Evolutionary conservation across 2,329 filamentous ascomycete species (phyloP), one percentile per base, ranked within the genome.

Genomic region (Pseudogymnoascus sp.): DNA sequence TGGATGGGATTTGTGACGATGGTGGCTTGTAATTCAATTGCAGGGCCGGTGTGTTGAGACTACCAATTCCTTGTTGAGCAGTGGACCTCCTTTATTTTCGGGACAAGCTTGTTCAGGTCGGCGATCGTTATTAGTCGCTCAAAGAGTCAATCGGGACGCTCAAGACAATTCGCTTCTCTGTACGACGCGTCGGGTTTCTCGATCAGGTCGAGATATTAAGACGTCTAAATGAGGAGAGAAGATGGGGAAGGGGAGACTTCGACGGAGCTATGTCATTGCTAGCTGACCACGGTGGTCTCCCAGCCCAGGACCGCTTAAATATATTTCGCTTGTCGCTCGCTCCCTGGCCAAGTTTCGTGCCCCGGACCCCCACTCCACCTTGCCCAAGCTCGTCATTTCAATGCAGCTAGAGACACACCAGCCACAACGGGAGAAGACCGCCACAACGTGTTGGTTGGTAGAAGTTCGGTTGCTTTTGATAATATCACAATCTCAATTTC

Each of bases 401-500:
- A 48, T 48, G 42, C 42, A 48, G 42, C 42, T 48, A 29, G 9
- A 27, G 35, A 13, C 10, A 13, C 13, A 31, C 42, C 42, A 48
- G 42, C 42, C 42, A 45, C 40, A 45, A 48, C 13, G 7, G 42
- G 42, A 29, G 42, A 48, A 48, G 25, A 48, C 42, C 42, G 42
- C 42, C 42, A 48, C 42, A 48, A 21, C 21, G 25, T 31, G 42
- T 4, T 48, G 12, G 18, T 1, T 40, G 25, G 21, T 21, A 21
- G 21, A 21, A n/a, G 21, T 3, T 29, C 25, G 42, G 29, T 48
- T 48, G 42, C 13, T 48, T 29, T 48, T 48, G 42, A 48, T 48
- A 48, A 15, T 48, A 48, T 48, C 42, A 48, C 25, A 48, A 48
- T 48, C n/a, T n/a, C n/a, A n/a, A n/a, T n/a, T 48, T 48, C 42